phyloP scores from a whole-genome alignment of 2,329 filamentous ascomycete species.

The Penicillium janthinellum region DNA sequence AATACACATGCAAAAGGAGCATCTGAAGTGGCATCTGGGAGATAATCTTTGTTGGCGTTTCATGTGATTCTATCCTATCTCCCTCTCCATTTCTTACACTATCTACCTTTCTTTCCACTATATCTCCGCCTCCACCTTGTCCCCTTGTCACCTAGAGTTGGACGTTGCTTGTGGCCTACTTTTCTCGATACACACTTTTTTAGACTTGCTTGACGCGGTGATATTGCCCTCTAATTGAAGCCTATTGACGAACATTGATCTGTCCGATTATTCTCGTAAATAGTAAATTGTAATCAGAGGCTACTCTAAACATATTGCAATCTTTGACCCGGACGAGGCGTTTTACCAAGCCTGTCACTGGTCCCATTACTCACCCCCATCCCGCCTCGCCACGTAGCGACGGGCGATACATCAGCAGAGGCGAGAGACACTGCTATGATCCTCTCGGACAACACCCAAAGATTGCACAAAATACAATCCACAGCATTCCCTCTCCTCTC shows the following conservation, averaged over 20 bases:
- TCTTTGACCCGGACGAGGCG: neutral
- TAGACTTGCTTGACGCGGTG: slow-evolving; percentile 24
- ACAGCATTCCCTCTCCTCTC: no score
- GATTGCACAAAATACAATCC: no score
- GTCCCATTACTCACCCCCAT: neutral
- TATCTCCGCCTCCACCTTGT: slow-evolving; percentile 7
- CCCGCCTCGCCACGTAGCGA: neutral
- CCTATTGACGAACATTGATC: slow-evolving; percentile 3
- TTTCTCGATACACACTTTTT: slow-evolving; percentile 26
- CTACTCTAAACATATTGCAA: neutral
- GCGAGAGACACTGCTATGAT: neutral
- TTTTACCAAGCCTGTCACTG: neutral
- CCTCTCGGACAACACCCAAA: no score
- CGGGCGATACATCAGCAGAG: neutral
- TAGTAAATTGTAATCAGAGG: neutral
- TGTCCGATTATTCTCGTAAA: neutral
- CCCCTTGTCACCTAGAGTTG: slow-evolving; percentile 14
- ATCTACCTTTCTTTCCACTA: slow-evolving; percentile 1
- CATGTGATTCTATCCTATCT: slow-evolving; percentile 27
- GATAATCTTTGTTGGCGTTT: slow-evolving; percentile 36
- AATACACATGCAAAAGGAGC: slow-evolving; percentile 27
- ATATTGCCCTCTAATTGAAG: slow-evolving; percentile 14
- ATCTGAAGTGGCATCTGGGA: slow-evolving; percentile 39
- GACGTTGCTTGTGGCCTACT: slow-evolving; percentile 17
- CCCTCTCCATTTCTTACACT: slow-evolving; percentile 13